Evolutionary conservation across 2,329 filamentous ascomycete genomes (phyloP).

Genomic region (Cladophialophora yegresii): DNA sequence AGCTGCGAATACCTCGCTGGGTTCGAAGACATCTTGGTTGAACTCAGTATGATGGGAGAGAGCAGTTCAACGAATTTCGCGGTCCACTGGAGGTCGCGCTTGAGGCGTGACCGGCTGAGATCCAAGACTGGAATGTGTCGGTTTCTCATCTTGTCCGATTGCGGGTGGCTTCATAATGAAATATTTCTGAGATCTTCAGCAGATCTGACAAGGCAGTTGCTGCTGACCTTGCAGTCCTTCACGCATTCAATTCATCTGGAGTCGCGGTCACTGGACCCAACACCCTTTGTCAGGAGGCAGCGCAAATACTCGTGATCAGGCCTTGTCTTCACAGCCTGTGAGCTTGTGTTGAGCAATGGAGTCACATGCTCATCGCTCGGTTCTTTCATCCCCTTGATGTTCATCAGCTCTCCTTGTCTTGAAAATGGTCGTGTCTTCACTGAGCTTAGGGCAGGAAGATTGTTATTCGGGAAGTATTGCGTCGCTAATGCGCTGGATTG

Average conservation of each 20-base stretch:
- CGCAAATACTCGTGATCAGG: neutral
- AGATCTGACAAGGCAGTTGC: neutral
- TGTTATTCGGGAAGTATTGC: neutral
- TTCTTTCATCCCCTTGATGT: neutral
- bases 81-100: neutral
- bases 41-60: neutral
- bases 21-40: neutral
- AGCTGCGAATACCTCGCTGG: neutral
- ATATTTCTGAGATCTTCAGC: neutral
- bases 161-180: neutral
- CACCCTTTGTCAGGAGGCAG: neutral
- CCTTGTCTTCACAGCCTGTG: neutral
- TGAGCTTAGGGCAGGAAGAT: neutral
- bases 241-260: neutral
- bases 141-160: neutral
- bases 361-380: neutral
- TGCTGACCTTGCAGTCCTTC: neutral
- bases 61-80: neutral
- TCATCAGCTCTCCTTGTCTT: neutral
- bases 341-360: neutral
- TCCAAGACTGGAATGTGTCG: neutral
- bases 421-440: neutral
- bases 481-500: neutral
- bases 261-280: neutral
- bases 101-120: neutral